phyloP scores from a whole-genome alignment of 768 basidiomycete genomes.

The Termitomyces sp. region DNA sequence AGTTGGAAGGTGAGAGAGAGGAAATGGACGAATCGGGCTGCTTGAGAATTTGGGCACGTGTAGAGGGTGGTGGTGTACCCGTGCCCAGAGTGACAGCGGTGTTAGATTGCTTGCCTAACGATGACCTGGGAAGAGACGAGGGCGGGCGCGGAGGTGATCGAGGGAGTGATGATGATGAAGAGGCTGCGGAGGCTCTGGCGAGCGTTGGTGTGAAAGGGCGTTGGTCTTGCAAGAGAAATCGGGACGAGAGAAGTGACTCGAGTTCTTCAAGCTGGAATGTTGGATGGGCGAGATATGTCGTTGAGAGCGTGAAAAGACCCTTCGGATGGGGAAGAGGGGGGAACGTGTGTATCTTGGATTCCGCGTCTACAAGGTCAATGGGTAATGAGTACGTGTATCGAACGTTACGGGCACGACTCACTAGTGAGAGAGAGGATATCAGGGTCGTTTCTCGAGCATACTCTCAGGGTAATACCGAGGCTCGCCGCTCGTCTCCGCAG shows the following conservation, averaged over 20 bases:
- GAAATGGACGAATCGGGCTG: conserved; percentile 13
- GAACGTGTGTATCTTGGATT: conserved; percentile 55
- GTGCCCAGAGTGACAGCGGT: conserved; percentile 3
- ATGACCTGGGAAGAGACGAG: too few relatives aligned
- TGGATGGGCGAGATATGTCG: conserved; percentile 61
- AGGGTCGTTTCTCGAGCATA: conserved; percentile 29
- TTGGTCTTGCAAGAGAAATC: conserved; percentile 67
- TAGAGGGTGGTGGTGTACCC: not conserved
- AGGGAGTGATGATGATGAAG: conserved; percentile 19
- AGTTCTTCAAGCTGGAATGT: conserved; percentile 73
- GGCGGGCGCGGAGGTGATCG: conserved; percentile 22
- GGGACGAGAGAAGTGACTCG: conserved; percentile 71
- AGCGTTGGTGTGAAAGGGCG: conserved; percentile 72
- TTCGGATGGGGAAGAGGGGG: conserved; percentile 63
- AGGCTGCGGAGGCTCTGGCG: conserved; percentile 46
- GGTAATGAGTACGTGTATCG: conserved; percentile 37
- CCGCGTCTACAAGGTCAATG: conserved; percentile 31
- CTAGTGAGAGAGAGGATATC: conserved; percentile 16
- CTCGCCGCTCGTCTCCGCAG: conserved; percentile 42
- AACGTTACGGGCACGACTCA: conserved; percentile 8
- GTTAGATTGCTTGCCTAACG: not conserved
- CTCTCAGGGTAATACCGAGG: conserved; percentile 45
- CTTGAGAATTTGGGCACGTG: conserved; percentile 13
- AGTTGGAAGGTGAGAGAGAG: conserved; percentile 16
- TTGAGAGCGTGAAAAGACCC: conserved; percentile 58